phyloP scores from a whole-genome alignment of 2,329 filamentous ascomycete species.

The Nakataea oryzae region DNA sequence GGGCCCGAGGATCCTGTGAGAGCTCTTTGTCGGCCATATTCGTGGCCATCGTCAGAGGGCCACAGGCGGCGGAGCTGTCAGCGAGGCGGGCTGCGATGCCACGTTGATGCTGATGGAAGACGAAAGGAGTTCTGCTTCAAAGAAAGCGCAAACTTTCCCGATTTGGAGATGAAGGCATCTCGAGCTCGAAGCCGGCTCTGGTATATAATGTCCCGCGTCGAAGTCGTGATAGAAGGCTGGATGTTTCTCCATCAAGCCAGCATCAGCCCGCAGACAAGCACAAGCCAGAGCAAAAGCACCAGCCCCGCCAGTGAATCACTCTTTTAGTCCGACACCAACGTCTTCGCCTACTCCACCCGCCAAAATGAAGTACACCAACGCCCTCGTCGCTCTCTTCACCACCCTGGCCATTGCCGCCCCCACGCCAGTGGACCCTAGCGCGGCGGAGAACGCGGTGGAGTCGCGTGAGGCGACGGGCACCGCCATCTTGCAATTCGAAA shows the following conservation, averaged over 20 bases:
- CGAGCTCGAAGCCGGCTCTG: no score
- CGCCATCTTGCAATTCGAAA: constrained; percentile 3
- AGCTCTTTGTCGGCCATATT: not conserved
- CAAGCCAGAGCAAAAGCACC: not conserved
- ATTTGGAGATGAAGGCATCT: not conserved
- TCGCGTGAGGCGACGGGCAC: not conserved
- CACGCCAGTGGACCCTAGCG: not conserved
- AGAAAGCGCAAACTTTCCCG: not conserved
- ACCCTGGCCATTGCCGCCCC: constrained; percentile 1
- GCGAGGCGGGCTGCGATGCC: no score
- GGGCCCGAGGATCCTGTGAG: no score
- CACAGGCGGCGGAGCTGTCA: not conserved
- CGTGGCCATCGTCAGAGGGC: not conserved
- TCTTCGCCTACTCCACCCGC: not conserved
- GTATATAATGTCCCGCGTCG: not conserved
- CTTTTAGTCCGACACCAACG: not conserved
- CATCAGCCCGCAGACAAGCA: not conserved
- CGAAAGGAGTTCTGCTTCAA: no score
- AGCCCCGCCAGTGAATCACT: no score
- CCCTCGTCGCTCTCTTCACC: not conserved
- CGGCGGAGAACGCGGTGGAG: not conserved
- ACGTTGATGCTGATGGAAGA: not conserved
- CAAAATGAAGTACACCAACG: constrained; percentile 1
- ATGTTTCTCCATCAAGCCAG: not conserved
- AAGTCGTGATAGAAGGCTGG: not conserved